phyloP scores from a whole-genome alignment of 352 stramenopile species.

The Saprolegnia diclina region DNA sequence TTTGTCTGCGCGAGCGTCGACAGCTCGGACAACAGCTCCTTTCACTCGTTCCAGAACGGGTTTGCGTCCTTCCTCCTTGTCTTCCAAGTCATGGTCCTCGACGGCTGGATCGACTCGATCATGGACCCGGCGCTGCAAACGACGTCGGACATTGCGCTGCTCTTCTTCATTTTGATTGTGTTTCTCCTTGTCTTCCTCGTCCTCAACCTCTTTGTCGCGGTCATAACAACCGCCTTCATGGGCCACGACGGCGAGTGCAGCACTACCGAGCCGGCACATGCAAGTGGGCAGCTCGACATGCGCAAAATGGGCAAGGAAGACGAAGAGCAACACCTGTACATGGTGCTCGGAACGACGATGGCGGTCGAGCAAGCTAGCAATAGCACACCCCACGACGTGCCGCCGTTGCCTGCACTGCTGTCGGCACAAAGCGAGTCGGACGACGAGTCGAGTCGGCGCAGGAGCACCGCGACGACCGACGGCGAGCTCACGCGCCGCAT shows the following conservation, averaged over 20 bases:
- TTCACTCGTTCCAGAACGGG: conserved; percentile 40
- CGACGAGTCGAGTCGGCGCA: no score
- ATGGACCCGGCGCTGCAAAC: conserved; percentile 69
- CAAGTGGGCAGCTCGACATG: conserved; percentile 42
- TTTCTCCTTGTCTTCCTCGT: conserved; percentile 74
- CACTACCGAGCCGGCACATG: conserved; percentile 36
- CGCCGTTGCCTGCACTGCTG: no score
- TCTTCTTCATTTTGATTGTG: conserved; percentile 71
- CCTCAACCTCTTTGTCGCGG: conserved; percentile 75
- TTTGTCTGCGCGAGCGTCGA: background rate
- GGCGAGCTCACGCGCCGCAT: background rate
- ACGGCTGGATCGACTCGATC: conserved; percentile 71
- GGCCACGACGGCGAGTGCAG: conserved; percentile 30
- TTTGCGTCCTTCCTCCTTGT: conserved; percentile 68
- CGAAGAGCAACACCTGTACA: conserved; percentile 68
- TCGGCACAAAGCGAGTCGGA: no score
- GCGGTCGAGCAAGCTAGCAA: conserved; percentile 48
- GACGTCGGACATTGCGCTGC: conserved; percentile 44
- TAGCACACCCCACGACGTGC: no score
- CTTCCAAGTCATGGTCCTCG: conserved; percentile 70
- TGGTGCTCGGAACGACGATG: conserved; percentile 77
- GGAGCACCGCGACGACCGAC: background rate
- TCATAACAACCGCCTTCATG: conserved; percentile 82
- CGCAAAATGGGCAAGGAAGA: conserved; percentile 48
- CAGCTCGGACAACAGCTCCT: conserved; percentile 28